Percentiles rank a stretch among this genome's conserved stretches.
Evolutionary conservation across 108 stramenopile genomes (phyloP).

Genomic region (Heterococcus sp.): DNA sequence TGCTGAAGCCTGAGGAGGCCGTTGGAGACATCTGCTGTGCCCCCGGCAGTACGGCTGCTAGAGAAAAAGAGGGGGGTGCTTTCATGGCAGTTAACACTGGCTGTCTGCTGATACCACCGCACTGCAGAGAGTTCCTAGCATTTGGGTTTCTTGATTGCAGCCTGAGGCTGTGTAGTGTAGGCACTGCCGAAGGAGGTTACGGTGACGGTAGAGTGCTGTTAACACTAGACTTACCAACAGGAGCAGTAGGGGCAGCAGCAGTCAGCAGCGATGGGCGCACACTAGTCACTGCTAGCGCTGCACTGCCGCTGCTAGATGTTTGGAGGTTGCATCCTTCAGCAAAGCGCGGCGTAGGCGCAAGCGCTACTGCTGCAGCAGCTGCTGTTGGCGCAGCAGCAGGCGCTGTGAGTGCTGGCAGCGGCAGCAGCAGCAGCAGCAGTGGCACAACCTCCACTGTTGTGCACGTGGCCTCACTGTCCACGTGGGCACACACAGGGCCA

Average conservation of each 20-base stretch:
- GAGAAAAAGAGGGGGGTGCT: background rate
- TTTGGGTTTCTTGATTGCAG: background rate
- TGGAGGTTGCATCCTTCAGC: background rate
- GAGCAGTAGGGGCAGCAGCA: background rate
- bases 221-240: background rate
- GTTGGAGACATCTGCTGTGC: background rate
- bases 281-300: background rate
- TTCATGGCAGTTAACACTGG: background rate
- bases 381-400: no score
- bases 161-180: background rate
- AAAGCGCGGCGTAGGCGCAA: background rate
- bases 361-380: no score
- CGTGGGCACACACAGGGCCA: background rate
- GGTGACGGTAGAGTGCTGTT: background rate
- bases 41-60: background rate
- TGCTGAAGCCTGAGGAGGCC: background rate
- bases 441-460: background rate
- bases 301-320: background rate
- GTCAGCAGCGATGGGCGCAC: background rate
- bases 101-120: background rate
- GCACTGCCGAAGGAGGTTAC: background rate
- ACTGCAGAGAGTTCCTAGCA: background rate
- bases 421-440: background rate
- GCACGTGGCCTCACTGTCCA: background rate
- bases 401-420: no score